Percentiles rank a stretch among this genome's conserved stretches.
These are phyloP conservation scores for Thraustochytrium sp. DNA, from an alignment of 352 stramenopile species.

Conservation along the genomic window DNA sequence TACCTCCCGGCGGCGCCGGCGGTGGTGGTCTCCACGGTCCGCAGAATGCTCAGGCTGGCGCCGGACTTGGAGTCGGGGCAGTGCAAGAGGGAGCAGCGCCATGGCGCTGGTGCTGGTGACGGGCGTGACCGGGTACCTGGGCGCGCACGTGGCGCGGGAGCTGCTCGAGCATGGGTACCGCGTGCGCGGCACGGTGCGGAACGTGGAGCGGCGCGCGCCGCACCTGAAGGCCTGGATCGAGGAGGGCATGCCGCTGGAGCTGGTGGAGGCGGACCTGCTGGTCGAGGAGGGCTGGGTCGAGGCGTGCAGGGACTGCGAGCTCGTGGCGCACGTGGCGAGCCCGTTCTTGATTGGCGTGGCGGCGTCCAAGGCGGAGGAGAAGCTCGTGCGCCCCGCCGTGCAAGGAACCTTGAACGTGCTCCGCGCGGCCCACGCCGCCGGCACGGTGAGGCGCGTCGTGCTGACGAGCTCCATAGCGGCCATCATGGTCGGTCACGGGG, in stretches of 20 bases:
- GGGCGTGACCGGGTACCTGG: slow-evolving; percentile 59
- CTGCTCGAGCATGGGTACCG: slow-evolving; percentile 55
- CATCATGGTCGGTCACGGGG: slow-evolving; percentile 43
- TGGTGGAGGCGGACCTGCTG: slow-evolving; percentile 41
- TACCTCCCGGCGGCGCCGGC: no score
- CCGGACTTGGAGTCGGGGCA: no score
- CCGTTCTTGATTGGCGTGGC: slow-evolving; percentile 48
- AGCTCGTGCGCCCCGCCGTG: slow-evolving; percentile 54
- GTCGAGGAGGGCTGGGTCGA: neutral
- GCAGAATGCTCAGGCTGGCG: no score
- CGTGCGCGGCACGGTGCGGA: slow-evolving; percentile 57
- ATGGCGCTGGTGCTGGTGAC: slow-evolving; percentile 56
- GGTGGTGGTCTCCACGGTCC: no score
- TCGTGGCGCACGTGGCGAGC: slow-evolving; percentile 54
- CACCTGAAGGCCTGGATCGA: slow-evolving; percentile 46
- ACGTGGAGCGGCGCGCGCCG: slow-evolving; percentile 36
- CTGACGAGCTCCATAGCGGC: slow-evolving; percentile 56
- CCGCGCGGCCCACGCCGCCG: slow-evolving; percentile 22
- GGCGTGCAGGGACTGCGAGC: slow-evolving; percentile 46
- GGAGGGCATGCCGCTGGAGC: slow-evolving; percentile 31
- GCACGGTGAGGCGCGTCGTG: slow-evolving; percentile 54
- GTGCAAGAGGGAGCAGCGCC: no score
- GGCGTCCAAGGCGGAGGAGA: slow-evolving; percentile 35
- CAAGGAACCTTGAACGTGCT: slow-evolving; percentile 53
- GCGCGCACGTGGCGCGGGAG: slow-evolving; percentile 52